Conservation (phyloP, 2,329 filamentous ascomycete species). For the Fusarium nematophilum region DNA sequence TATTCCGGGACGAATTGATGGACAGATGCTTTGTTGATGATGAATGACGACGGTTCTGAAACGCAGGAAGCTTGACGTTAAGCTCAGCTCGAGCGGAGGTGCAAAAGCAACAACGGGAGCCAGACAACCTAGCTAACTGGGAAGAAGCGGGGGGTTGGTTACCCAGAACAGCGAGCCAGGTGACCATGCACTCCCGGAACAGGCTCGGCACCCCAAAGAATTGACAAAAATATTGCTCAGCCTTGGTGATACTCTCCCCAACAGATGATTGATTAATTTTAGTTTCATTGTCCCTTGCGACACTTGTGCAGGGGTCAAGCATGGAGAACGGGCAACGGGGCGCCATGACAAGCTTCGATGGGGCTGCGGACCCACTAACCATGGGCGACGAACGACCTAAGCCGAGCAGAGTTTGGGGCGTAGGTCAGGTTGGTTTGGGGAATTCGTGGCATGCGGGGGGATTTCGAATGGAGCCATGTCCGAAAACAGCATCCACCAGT, state of each 20-base stretch:
- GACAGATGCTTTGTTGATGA: conserved; percentile 10
- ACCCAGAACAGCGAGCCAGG: too few species aligned
- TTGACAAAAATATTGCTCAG: conserved; percentile 13
- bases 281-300: background rate
- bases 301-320: conserved; percentile 12
- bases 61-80: conserved; percentile 30
- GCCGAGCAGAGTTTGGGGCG: conserved; percentile 21
- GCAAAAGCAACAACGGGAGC: background rate
- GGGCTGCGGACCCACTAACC: conserved; percentile 29
- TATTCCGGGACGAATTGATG: conserved; percentile 13
- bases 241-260: too few species aligned
- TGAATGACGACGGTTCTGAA: conserved; percentile 20
- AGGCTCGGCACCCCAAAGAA: too few species aligned
- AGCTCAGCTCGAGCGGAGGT: conserved; percentile 9
- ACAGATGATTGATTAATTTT: conserved; percentile 3
- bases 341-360: conserved; percentile 9
- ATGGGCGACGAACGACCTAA: conserved; percentile 14
- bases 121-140: background rate
- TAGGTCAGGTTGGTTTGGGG: conserved; percentile 12
- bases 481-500: background rate
- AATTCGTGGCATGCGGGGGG: conserved; percentile 24
- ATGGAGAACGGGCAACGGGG: conserved; percentile 22
- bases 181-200: too few species aligned
- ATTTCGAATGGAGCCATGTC: conserved; percentile 11
- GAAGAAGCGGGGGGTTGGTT: too few species aligned